Evolutionary conservation across 1,284 basidiomycete genomes (phyloP), one percentile per base, ranked within the genome.

Genomic region (Porodaedalea pini): DNA sequence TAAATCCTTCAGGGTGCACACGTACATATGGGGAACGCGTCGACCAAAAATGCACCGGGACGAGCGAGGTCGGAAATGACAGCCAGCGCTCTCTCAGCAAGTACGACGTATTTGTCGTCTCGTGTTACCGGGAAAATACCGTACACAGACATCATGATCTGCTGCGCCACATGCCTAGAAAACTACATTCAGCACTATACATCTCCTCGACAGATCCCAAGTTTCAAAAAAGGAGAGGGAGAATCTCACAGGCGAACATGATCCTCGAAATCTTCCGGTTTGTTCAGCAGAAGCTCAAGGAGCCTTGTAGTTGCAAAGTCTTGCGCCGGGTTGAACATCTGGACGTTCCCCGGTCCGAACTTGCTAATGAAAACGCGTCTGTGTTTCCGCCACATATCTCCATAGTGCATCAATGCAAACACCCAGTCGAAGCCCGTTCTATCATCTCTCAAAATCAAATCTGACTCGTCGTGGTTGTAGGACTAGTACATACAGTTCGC

Each of bases 201-300:
- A n/a, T n/a, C n/a, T n/a, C n/a, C n/a, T n/a, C n/a, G n/a, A n/a
- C n/a, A n/a, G n/a, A n/a, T n/a, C n/a, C n/a, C n/a, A n/a, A n/a
- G n/a, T n/a, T n/a, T n/a, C n/a, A n/a, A n/a, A 48, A 49, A 41
- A 21, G 40, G n/a, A 15, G 17, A 62, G 59, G 17, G 39, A 61
- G n/a, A n/a, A n/a, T n/a, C 66, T n/a, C 54, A 69, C 69, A 65
- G 62, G 25, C 62, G 63, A 39, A 70, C 55, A 41, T 67, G 65
- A 11, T 60, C 60, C 51, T 61, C 58, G 44, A 67, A 63, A 7
- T 61, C 63, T 17, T 66, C 62, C 0, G 68, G 67, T 15, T 32
- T 29, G 8, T 51, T 37, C 17, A 56, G 55, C 3, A 69, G 57
- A 7, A 61, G 62, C 6, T 58, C 36, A 21, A 70, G 54, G 4